These are phyloP conservation scores for Phytopythium helicoides DNA, from an alignment of 352 stramenopile genomes.

Conservation along the genomic window DNA sequence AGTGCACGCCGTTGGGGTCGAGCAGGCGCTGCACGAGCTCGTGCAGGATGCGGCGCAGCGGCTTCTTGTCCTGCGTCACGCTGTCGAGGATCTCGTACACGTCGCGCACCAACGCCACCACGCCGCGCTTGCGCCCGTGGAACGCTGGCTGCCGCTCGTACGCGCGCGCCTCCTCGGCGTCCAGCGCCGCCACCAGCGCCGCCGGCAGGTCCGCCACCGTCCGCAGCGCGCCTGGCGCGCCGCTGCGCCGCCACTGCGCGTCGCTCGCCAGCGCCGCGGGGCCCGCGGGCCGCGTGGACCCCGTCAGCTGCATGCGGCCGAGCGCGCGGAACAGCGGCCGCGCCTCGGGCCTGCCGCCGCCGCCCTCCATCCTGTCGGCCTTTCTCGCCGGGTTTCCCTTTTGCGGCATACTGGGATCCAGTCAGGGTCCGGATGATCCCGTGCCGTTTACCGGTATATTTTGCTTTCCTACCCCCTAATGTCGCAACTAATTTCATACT, in stretches of 20 bases:
- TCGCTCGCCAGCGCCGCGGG: slow-evolving; percentile 9
- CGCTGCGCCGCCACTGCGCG: slow-evolving; percentile 36
- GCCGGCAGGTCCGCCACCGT: slow-evolving; percentile 55
- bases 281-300: slow-evolving; percentile 17
- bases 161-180: slow-evolving; percentile 35
- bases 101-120: slow-evolving; percentile 59
- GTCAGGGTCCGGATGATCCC: too few species aligned
- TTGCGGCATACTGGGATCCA: too few species aligned
- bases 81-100: slow-evolving; percentile 60
- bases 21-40: slow-evolving; percentile 70
- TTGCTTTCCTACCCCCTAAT: too few species aligned
- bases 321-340: slow-evolving; percentile 48
- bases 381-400: too few species aligned
- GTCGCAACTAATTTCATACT: too few species aligned
- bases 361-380: background rate
- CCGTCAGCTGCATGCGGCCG: slow-evolving; percentile 62
- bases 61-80: slow-evolving; percentile 42
- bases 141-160: slow-evolving; percentile 46
- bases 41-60: slow-evolving; percentile 59
- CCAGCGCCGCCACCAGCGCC: slow-evolving; percentile 43
- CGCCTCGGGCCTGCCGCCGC: background rate
- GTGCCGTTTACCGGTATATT: too few species aligned
- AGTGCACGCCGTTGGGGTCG: slow-evolving; percentile 60
- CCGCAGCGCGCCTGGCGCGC: slow-evolving; percentile 31
- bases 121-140: slow-evolving; percentile 45